Base-by-base conservation (phyloP, 2,329 filamentous ascomycete species). In the Emericellopsis atlantica region DNA sequence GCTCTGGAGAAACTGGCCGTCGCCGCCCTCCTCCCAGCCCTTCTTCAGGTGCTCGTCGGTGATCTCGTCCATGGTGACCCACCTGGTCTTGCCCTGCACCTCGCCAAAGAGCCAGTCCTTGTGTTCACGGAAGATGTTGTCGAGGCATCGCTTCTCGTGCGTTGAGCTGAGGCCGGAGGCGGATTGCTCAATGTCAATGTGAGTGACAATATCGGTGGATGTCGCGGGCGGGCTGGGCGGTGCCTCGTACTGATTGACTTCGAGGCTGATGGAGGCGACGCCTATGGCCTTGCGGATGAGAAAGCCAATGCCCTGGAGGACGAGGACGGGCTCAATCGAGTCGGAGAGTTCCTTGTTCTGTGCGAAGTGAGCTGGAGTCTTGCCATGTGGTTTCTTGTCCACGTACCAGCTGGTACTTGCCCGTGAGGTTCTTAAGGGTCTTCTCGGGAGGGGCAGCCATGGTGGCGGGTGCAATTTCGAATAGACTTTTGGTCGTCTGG, bases 91-190 rank as follows among this genome's bases (percentile, higher is more conserved):
- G 43, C 82, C 84, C 40, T 66, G 65, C 46, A 92, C 72, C 42
- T 62, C 65, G 44, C 88, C 88, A 57, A 93, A 95, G 49, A 94
- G 74, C 69, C 79, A 80, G 66, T 95, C 87, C 21, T 64, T 65
- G 66, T 89, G 84, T 46, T 75, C 72, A 50, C 81, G 79, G 49
- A 50, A 58, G 41, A 49, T 50, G 56, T 60, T 54, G 63, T 78
- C 73, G 40, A 73, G 51, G 54, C 65, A 71, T 44, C 74, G 73
- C 47, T 59, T 57, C 67, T 78, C 74, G 34, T 64, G 54, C 39
- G 66, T 88, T 51, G 76, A 79, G 53, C 74, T 75, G 47, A 93
- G 66, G 42, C 79, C 81, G 44, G 79, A 85, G 8, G 82, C 84
- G 37, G 73, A 67, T 64, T 93, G 86, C 43, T 77, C 72, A 54